Evolutionary conservation across 352 stramenopile species (phyloP), one percentile per base, ranked within the genome.

Genomic region (Phytophthora sp.): DNA sequence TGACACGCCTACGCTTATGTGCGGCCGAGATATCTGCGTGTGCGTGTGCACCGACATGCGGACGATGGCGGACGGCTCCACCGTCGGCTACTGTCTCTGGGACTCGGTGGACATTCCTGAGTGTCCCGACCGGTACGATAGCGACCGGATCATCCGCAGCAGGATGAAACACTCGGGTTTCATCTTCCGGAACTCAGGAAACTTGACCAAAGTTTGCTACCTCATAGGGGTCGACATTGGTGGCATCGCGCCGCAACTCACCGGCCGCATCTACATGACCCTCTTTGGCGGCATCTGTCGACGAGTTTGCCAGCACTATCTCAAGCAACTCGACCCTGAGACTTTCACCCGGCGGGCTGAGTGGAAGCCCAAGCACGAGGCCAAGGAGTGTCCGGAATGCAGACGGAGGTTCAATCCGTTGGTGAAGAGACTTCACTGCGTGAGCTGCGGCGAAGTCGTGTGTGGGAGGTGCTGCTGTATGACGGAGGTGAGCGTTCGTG

Each of bases 21-120:
- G 44, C 42, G 69, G 68, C 24, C 76, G 62, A 30, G 72, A 80
- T 32, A 55, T 80, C 52, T 72, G 69, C 30, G 48, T 74, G 34
- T 68, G 66, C 44, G 55, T 72, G 5, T 64, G 66, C 38, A 80
- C 72, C 23, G 62, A 80, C 24, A 17, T 77, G 38, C 28, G 68
- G 11, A 28, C 44, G 2, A 37, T 32, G 26, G 26, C 51, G 17
- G 62, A 72, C 39, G 54, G 67, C n/a, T 78, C 76, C 15, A 85
- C 72, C 1, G 63, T 85, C 8, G 78, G 75, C 45, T 88, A 88
- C 46, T 88, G 78, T 58, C 73, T 88, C 2, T 85, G 72, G 65
- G 72, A 84, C 17, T 88, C 78, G 2, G 72, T 88, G 54, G 75
- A 82, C 13, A 45, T 77, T 8, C 64, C 62, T 0, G 71, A 76